Evolutionary conservation across 371 early-diverging fungal genomes (phyloP).

Genomic region (Blakeslea trispora): DNA sequence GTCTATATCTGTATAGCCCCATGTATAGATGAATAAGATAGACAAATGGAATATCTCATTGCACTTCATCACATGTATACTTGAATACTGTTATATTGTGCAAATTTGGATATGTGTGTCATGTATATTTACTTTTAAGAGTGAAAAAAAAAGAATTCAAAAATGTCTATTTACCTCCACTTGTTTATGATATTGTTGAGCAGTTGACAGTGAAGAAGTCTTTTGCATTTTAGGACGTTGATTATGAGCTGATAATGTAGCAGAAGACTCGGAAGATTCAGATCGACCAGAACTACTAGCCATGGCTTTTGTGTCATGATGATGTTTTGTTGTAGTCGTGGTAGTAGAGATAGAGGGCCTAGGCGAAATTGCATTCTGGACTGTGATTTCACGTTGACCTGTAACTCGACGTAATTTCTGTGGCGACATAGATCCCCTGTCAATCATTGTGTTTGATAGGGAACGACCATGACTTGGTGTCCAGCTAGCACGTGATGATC

Average conservation of each 20-base stretch:
- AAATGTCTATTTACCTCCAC: not conserved
- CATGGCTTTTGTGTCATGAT: too few species aligned
- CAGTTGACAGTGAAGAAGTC: constrained; percentile 15
- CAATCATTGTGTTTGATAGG: constrained; percentile 17
- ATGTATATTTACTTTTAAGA: too few species aligned
- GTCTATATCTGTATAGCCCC: too few species aligned
- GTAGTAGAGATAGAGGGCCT: not conserved
- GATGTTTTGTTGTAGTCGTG: not conserved
- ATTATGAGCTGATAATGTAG: not conserved
- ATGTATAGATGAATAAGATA: too few species aligned
- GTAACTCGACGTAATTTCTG: constrained; percentile 24
- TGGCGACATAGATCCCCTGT: constrained; percentile 7
- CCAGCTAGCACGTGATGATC: constrained; percentile 8
- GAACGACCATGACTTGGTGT: constrained; percentile 11
- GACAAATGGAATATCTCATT: too few species aligned
- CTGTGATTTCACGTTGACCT: constrained; percentile 22
- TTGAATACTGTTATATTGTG: too few species aligned
- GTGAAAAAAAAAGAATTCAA: not conserved
- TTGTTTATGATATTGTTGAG: constrained; percentile 14
- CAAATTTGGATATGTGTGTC: too few species aligned
- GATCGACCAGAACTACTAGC: not conserved
- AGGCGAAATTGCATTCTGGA: constrained; percentile 13
- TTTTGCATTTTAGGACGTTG: constrained; percentile 17
- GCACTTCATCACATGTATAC: too few species aligned
- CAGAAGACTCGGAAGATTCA: constrained; percentile 10